Conservation (phyloP, 2,329 filamentous ascomycete genomes). For the Dactylellina cionopaga region DNA sequence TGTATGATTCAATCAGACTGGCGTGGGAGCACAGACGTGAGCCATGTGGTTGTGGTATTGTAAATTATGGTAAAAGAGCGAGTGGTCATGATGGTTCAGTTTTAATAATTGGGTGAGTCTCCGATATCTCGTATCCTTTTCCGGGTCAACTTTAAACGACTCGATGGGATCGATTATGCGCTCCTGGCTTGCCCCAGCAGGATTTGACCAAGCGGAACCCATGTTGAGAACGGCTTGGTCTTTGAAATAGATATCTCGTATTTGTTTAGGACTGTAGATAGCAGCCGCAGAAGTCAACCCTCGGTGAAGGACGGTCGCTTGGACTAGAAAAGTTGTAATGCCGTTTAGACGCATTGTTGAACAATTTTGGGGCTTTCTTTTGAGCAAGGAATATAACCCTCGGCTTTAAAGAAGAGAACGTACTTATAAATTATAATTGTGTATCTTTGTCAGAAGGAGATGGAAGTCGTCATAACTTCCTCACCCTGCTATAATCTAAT, state of each 20-base stretch:
- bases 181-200: not conserved
- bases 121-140: slow-evolving; percentile 39
- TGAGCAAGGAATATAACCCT: slow-evolving; percentile 1
- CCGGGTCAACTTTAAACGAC: slow-evolving; percentile 12
- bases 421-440: no score
- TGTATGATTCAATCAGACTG: not conserved
- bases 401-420: slow-evolving; percentile 8
- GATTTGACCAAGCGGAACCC: slow-evolving; percentile 43
- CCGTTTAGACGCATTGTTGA: slow-evolving; percentile 39
- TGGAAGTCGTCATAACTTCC: slow-evolving; percentile 17
- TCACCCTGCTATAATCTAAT: slow-evolving; percentile 1
- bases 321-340: slow-evolving; percentile 42
- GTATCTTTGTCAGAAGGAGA: slow-evolving; percentile 2
- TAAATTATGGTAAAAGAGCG: slow-evolving; percentile 38
- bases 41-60: slow-evolving; percentile 48
- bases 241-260: slow-evolving; percentile 10
- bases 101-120: slow-evolving; percentile 39
- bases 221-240: slow-evolving; percentile 42
- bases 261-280: slow-evolving; percentile 3
- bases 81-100: slow-evolving; percentile 40
- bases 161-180: slow-evolving; percentile 31
- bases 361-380: slow-evolving; percentile 4
- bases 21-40: slow-evolving; percentile 10
- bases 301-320: slow-evolving; percentile 32
- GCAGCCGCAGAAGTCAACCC: slow-evolving; percentile 10